Percentiles rank a stretch among this genome's conserved stretches.
These are phyloP conservation scores for Plasmodium ovale DNA, from an alignment of 169 alveolate species.

Conservation along the genomic window DNA sequence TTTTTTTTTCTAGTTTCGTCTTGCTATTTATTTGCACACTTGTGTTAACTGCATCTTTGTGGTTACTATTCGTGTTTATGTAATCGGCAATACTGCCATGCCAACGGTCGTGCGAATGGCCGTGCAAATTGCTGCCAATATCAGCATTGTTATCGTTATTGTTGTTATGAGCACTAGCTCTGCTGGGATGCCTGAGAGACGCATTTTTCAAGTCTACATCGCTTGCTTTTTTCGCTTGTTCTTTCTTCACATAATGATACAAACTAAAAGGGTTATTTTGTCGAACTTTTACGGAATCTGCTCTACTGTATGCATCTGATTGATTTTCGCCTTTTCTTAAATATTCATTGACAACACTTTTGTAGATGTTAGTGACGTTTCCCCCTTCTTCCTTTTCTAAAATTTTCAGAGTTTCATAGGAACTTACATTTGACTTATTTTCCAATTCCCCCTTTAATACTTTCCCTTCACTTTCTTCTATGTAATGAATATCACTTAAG, in stretches of 20 bases:
- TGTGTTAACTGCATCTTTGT: not conserved
- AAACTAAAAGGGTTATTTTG: slow-evolving; percentile 48
- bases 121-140: not conserved
- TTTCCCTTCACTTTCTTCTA: slow-evolving; percentile 4
- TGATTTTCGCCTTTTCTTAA: slow-evolving; percentile 7
- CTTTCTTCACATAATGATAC: slow-evolving; percentile 31
- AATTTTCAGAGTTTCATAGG: slow-evolving; percentile 33
- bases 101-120: not conserved
- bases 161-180: not conserved
- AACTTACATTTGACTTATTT: slow-evolving; percentile 14
- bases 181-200: not conserved
- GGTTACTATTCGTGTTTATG: not conserved
- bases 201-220: not conserved
- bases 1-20: slow-evolving; percentile 16
- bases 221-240: not conserved
- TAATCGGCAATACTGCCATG: not conserved
- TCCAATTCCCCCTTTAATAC: not conserved
- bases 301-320: slow-evolving; percentile 2
- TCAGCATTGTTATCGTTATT: slow-evolving; percentile 3
- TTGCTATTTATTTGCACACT: too few species aligned
- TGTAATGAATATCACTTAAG: slow-evolving; percentile 8
- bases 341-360: slow-evolving; percentile 7
- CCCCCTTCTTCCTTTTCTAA: slow-evolving; percentile 4
- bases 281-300: not conserved
- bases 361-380: slow-evolving; percentile 4